A percentile compares a stretch with the other conserved stretches of the same genome.
Conservation (phyloP, 2,329 filamentous ascomycete genomes). For the Canariomyces notabilis region DNA sequence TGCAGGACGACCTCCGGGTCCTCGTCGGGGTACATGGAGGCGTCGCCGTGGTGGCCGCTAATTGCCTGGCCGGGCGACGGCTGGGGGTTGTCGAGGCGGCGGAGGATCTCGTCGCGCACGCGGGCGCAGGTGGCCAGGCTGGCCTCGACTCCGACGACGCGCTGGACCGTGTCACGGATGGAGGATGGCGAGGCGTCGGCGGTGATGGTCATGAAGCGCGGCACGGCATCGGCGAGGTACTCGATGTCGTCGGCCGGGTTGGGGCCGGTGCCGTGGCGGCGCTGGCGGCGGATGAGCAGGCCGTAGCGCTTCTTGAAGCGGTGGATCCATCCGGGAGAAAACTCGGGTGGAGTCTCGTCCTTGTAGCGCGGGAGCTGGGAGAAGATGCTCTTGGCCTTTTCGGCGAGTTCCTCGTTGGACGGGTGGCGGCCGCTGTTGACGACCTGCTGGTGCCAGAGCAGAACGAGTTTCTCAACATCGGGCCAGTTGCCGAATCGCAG, state of each 20-base stretch:
- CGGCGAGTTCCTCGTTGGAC: slow-evolving; percentile 57
- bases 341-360: slow-evolving; percentile 55
- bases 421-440: slow-evolving; percentile 51
- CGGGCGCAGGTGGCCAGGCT: slow-evolving; percentile 50
- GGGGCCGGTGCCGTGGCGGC: slow-evolving; percentile 44
- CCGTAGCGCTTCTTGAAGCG: slow-evolving; percentile 61
- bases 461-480: slow-evolving; percentile 55
- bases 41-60: slow-evolving; percentile 15
- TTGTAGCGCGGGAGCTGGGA: slow-evolving; percentile 54
- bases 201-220: slow-evolving; percentile 53
- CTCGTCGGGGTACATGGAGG: slow-evolving; percentile 38
- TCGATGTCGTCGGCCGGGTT: slow-evolving; percentile 52
- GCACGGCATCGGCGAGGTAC: slow-evolving; percentile 57
- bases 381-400: slow-evolving; percentile 58
- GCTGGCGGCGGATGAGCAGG: slow-evolving; percentile 51
- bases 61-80: slow-evolving; percentile 14
- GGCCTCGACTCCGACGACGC: slow-evolving; percentile 51
- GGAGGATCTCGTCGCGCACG: slow-evolving; percentile 54
- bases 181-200: slow-evolving; percentile 55
- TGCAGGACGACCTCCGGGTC: slow-evolving; percentile 55
- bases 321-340: slow-evolving; percentile 60
- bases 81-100: slow-evolving; percentile 33
- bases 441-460: slow-evolving; percentile 51
- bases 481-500: slow-evolving; percentile 61
- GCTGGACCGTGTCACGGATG: slow-evolving; percentile 53